Conservation (phyloP, 106 monocot species). For the Dioscorea alata region DNA sequence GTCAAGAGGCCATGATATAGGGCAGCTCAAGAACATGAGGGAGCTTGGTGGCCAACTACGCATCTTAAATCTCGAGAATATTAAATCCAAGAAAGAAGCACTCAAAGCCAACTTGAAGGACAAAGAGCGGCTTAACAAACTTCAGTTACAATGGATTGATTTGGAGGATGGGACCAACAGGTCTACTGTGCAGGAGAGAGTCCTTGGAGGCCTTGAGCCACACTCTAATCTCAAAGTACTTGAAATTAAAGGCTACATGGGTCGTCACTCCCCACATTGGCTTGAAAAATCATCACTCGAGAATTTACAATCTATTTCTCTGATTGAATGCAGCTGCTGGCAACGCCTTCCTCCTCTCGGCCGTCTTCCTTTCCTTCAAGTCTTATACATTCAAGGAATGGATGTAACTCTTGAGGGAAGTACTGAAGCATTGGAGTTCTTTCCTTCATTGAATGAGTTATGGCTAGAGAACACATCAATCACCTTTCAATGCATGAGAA, state of each 20-base stretch:
- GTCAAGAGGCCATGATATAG: background rate
- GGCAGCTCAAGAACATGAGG: background rate
- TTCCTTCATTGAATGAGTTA: background rate
- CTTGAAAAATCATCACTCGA: background rate
- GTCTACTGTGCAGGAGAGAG: background rate
- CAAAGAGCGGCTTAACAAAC: background rate
- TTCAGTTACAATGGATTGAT: background rate
- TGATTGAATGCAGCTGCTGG: background rate
- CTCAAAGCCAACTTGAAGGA: background rate
- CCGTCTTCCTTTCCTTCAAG: background rate
- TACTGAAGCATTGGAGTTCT: background rate
- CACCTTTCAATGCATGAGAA: too few relatives aligned
- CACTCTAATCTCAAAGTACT: background rate
- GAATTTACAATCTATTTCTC: background rate
- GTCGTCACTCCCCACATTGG: background rate
- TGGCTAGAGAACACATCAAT: too few relatives aligned
- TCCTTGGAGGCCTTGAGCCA: background rate
- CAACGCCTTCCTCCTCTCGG: conserved; percentile 2
- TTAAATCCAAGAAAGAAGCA: background rate
- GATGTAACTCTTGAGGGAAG: background rate
- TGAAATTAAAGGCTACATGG: background rate
- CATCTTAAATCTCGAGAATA: background rate
- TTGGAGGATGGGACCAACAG: background rate
- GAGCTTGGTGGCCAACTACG: background rate
- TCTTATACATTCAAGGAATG: background rate